Conservation (phyloP, 2,329 filamentous ascomycete species). For the Helminthosporium solani region DNA sequence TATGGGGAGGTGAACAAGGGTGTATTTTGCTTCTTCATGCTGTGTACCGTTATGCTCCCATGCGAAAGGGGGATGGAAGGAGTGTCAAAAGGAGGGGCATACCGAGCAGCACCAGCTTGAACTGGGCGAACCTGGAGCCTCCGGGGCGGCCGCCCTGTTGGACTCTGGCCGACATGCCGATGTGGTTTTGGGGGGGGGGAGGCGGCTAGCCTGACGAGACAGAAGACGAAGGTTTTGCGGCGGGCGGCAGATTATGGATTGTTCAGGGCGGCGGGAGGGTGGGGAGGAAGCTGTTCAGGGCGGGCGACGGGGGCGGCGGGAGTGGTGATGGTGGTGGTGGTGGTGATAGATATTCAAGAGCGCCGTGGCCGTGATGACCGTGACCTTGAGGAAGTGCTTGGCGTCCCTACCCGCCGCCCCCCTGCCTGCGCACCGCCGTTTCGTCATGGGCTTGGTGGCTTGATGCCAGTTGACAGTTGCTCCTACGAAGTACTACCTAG, state of each 20-base stretch:
- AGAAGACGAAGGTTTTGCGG: too few species aligned
- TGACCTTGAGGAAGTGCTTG: neutral
- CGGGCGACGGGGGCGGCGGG: neutral
- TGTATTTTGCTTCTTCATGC: too few species aligned
- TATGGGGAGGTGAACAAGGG: too few species aligned
- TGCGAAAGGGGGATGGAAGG: neutral
- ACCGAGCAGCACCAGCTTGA: slow-evolving; percentile 98
- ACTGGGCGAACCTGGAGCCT: slow-evolving; percentile 86
- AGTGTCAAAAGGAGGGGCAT: slow-evolving; percentile 45
- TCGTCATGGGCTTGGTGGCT: slow-evolving; percentile 12
- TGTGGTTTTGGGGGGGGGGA: neutral
- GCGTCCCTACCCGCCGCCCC: neutral
- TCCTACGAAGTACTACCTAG: too few species aligned
- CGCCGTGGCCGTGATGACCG: neutral
- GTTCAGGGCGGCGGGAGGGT: neutral
- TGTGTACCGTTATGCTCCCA: too few species aligned
- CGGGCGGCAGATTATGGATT: neutral
- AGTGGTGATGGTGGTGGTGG: neutral
- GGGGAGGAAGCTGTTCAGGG: neutral
- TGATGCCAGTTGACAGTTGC: too few species aligned
- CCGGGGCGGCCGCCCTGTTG: slow-evolving; percentile 67
- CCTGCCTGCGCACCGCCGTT: slow-evolving; percentile 10
- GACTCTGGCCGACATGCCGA: slow-evolving; percentile 79
- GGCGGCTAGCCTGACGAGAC: too few species aligned
- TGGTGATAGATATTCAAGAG: neutral